These are phyloP conservation scores for Tephrocybe sp. DNA, from an alignment of 768 basidiomycete genomes.

Conservation along the genomic window DNA sequence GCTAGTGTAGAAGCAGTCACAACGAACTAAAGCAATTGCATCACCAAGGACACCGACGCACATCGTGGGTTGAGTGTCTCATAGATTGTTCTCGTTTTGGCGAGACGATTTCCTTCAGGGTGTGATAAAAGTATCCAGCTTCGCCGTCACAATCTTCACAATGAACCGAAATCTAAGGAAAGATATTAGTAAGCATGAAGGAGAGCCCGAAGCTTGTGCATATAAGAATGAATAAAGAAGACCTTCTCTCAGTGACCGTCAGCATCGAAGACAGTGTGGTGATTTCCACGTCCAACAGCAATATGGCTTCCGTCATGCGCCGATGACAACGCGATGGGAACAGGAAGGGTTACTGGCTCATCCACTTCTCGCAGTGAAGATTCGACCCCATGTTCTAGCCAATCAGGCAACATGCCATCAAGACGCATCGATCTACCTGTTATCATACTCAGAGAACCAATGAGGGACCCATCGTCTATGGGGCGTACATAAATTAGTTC, in stretches of 20 bases:
- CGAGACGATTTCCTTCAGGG: too few relatives aligned
- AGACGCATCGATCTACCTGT: conserved; percentile 51
- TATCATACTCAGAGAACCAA: conserved; percentile 70
- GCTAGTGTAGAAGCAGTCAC: too few relatives aligned
- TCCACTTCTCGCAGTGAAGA: conserved; percentile 67
- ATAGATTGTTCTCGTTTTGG: too few relatives aligned
- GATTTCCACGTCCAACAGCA: conserved; percentile 38
- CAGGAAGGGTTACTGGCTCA: conserved; percentile 45
- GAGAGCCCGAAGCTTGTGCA: too few relatives aligned
- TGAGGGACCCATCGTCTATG: conserved; percentile 39
- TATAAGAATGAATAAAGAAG: not conserved
- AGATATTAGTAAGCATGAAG: too few relatives aligned
- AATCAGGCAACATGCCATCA: conserved; percentile 68
- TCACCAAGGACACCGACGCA: too few relatives aligned
- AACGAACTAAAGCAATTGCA: too few relatives aligned
- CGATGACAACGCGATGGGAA: conserved; percentile 40
- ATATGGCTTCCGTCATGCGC: conserved; percentile 54
- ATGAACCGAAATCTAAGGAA: too few relatives aligned
- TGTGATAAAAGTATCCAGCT: too few relatives aligned
- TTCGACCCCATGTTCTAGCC: conserved; percentile 86
- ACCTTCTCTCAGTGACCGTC: conserved; percentile 40
- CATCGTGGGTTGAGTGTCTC: too few relatives aligned
- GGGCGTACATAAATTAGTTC: conserved; percentile 4
- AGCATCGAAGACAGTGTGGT: conserved; percentile 76
- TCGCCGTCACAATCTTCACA: too few relatives aligned